Conservation (phyloP, 495 filamentous ascomycete genomes). For the Poronia punctata region DNA sequence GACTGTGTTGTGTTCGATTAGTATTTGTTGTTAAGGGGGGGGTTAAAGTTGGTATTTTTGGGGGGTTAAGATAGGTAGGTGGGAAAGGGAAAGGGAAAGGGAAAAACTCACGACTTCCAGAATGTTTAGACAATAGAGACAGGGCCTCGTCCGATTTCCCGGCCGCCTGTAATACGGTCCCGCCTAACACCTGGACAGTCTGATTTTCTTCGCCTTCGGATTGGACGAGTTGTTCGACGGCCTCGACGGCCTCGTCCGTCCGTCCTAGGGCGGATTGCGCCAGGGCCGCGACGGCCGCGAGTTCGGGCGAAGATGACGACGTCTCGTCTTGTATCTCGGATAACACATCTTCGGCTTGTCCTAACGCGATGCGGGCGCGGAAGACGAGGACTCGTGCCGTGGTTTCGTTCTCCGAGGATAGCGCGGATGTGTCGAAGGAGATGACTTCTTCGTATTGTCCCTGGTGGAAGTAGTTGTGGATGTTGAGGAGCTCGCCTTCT, state of each 20-base stretch:
- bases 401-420: slow-evolving; percentile 68
- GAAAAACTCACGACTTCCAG: slow-evolving; percentile 72
- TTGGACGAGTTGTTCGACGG: slow-evolving; percentile 59
- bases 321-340: slow-evolving; percentile 57
- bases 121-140: slow-evolving; percentile 67
- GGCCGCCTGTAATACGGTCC: slow-evolving; percentile 67
- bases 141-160: slow-evolving; percentile 81
- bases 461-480: slow-evolving; percentile 92
- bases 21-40: not conserved
- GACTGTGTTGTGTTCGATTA: slow-evolving; percentile 26
- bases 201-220: slow-evolving; percentile 61
- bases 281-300: slow-evolving; percentile 69
- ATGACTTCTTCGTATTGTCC: slow-evolving; percentile 79
- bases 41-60: slow-evolving; percentile 21
- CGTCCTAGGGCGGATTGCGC: slow-evolving; percentile 61
- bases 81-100: not conserved
- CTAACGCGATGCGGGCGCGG: slow-evolving; percentile 75
- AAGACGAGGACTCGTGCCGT: slow-evolving; percentile 74
- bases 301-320: slow-evolving; percentile 53
- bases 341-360: slow-evolving; percentile 65
- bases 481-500: slow-evolving; percentile 92
- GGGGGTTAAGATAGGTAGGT: not conserved
- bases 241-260: slow-evolving; percentile 50
- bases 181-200: slow-evolving; percentile 73
- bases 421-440: slow-evolving; percentile 67